phyloP scores from a whole-genome alignment of 768 basidiomycete species.

The Auricularia cornea region DNA sequence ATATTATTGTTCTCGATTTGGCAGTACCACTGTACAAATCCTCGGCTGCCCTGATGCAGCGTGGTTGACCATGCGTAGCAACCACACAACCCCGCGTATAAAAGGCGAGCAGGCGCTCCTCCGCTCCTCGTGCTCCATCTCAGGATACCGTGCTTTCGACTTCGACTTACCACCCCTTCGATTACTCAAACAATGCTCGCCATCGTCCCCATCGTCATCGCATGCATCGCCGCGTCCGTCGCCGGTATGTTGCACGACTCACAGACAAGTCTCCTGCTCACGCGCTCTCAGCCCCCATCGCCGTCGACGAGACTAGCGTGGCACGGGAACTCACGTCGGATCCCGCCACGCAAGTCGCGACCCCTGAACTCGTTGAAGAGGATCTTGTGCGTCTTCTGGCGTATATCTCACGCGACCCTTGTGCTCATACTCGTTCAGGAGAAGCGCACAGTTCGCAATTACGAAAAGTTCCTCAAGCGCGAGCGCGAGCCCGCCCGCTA shows the following conservation, averaged over 20 bases:
- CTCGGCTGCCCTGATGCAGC: too few relatives aligned
- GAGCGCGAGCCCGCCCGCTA: background rate
- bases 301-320: background rate
- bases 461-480: background rate
- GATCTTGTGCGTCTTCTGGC: too few relatives aligned
- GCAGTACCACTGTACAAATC: too few relatives aligned
- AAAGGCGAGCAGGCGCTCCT: background rate
- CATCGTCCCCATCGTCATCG: background rate
- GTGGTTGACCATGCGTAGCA: background rate
- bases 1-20: too few relatives aligned
- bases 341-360: background rate
- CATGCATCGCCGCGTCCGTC: background rate
- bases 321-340: background rate
- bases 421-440: too few relatives aligned
- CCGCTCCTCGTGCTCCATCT: background rate
- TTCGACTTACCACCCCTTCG: background rate
- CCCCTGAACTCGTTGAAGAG: background rate
- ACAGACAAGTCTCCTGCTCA: background rate
- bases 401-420: too few relatives aligned
- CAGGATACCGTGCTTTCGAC: background rate
- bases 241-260: background rate
- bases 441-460: background rate
- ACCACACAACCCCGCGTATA: background rate
- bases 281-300: background rate
- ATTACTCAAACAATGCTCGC: background rate